A percentile compares a stretch with the other conserved stretches of the same genome.
Conservation (phyloP, 2,329 filamentous ascomycete species). For the Botryotinia narcissicola region DNA sequence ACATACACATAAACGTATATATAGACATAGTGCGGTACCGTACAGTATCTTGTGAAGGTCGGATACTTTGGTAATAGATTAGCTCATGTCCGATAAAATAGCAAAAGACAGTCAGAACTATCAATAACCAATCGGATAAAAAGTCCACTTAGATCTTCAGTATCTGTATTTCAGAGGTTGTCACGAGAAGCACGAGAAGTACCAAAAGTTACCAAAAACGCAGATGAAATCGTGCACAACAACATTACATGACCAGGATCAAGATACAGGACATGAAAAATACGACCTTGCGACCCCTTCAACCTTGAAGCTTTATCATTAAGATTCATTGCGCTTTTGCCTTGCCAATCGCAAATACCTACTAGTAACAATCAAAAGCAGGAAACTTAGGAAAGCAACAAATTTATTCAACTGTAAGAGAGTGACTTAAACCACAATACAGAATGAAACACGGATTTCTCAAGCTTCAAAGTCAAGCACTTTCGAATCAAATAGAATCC, state of each 20-base stretch:
- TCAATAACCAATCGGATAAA: not conserved
- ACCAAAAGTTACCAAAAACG: conserved; percentile 8
- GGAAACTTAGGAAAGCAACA: not conserved
- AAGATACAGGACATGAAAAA: not conserved
- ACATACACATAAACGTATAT: not conserved
- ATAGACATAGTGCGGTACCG: not conserved
- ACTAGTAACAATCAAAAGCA: not conserved
- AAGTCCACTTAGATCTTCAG: not conserved
- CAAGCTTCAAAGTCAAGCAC: not conserved
- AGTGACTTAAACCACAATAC: not conserved
- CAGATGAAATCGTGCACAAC: conserved; percentile 10
- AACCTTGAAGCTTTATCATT: not conserved
- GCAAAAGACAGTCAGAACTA: not conserved
- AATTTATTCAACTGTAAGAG: not conserved
- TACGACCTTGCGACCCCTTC: conserved; percentile 1
- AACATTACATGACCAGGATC: conserved; percentile 10
- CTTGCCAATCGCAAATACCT: not conserved
- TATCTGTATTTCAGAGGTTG: not conserved
- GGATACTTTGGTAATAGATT: not conserved
- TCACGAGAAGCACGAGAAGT: not conserved
- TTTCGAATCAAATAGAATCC: not conserved
- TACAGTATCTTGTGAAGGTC: not conserved
- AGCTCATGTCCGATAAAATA: not conserved
- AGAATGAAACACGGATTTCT: not conserved
- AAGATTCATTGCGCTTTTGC: not conserved